Evolutionary conservation across 257 asterid species (phyloP), one percentile per base, ranked within the genome.

Genomic region (Capsicum pubescens): DNA sequence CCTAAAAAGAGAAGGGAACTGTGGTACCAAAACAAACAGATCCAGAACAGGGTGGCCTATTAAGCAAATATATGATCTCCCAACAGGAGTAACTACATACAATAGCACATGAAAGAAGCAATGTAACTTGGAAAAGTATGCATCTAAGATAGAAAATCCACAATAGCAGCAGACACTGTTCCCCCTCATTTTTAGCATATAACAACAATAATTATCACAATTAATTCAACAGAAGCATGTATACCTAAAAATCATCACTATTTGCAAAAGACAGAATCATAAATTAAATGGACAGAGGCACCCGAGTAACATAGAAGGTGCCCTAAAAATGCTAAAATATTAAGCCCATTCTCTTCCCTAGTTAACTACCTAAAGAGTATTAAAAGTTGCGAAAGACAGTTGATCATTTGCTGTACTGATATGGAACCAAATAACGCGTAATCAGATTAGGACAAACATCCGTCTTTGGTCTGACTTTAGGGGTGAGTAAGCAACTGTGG

Each of bases 381-480:
- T 52, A 77, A 26, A 77, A 12, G 61, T 13, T 50, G 81, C 44
- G 61, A 74, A 56, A 26, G 81, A 74, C 7, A 46, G 14, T 50
- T 74, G 61, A 74, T 50, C 61, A 21, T 74, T 74, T 74, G 4
- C 21, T 52, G 14, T 7, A 7, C 61, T 50, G 61, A 50, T 21
- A n/a, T 71, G 32, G 61, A 50, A 74, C 46, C 61, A 74, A 50
- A 74, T 21, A 50, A 21, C 8, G 0, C 21, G 11, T 44, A 21
- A 74, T 21, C 81, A 21, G 14, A 74, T 74, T 74, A 74, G 81
- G 21, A 74, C 16, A 21, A 50, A 74, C 61, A 74, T 74, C 60
- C 44, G 1, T 19, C 4, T 74, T 9, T 19, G 44, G n/a, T 50
- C 50, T 21, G 19, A 74, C 19, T 74, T 21, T 7, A 50, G 19